Conservation (phyloP, 2,329 filamentous ascomycete genomes). For the Pyrenochaeta sp. region DNA sequence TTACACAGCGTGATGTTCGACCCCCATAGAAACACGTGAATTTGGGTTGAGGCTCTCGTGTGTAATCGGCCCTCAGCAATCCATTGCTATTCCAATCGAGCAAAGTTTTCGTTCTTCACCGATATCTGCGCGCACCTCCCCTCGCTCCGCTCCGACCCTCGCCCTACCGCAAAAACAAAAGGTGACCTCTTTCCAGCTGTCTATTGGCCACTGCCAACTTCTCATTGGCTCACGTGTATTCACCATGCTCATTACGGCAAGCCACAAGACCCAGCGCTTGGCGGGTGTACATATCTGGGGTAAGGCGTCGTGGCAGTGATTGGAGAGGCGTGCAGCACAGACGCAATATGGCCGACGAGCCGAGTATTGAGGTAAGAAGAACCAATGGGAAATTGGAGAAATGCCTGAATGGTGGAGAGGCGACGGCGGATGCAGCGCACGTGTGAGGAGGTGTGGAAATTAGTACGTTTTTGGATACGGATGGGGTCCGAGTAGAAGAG, state of each 20-base stretch:
- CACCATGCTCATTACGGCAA: neutral
- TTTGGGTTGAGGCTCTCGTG: neutral
- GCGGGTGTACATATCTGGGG: slow-evolving; percentile 28
- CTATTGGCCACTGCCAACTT: slow-evolving; percentile 3
- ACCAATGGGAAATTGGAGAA: slow-evolving; percentile 18
- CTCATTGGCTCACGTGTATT: neutral
- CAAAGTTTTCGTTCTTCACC: neutral
- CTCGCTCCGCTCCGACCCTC: slow-evolving; percentile 1
- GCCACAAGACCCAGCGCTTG: neutral
- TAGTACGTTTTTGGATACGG: slow-evolving; percentile 12
- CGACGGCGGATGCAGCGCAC: slow-evolving; percentile 11
- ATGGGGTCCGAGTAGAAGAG: neutral
- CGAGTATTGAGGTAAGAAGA: slow-evolving; percentile 12
- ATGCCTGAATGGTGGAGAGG: neutral
- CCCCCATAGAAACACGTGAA: neutral
- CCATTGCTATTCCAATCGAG: neutral
- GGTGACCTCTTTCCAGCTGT: neutral
- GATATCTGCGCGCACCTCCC: neutral
- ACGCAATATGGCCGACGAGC: slow-evolving; percentile 8
- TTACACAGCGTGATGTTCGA: neutral
- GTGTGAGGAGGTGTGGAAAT: slow-evolving; percentile 31
- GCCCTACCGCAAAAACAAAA: slow-evolving; percentile 3
- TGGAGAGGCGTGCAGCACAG: slow-evolving; percentile 11
- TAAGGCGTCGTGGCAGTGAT: slow-evolving; percentile 26
- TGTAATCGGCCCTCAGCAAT: neutral